Base-by-base conservation (phyloP, 148 eudicot species). In the Bassia scoparia region DNA sequence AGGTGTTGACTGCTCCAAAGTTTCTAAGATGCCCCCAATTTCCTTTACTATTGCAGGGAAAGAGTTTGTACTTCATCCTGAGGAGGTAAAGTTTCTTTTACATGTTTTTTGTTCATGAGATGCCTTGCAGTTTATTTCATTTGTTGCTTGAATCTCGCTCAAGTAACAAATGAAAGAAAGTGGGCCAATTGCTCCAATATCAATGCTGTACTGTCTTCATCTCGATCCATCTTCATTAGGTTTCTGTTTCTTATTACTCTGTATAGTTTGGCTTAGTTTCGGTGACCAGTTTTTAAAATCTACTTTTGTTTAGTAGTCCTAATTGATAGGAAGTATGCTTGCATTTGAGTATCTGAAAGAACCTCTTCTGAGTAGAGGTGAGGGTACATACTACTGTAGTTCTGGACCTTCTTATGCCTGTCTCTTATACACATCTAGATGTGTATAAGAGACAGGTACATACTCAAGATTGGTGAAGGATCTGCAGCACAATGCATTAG, bases 401-500 rank as follows among this genome's bases (percentile, higher is more conserved):
- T 64, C 6, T 49, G 18, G 20, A 49, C 53, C 53, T 49, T 18
- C n/a, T 49, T 21, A 1, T 18, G 20, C n/a, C n/a, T n/a, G n/a
- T n/a, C n/a, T n/a, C n/a, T n/a, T n/a, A n/a, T n/a, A n/a, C n/a
- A n/a, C n/a, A n/a, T n/a, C n/a, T n/a, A n/a, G n/a, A n/a, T n/a
- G n/a, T n/a, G n/a, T n/a, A n/a, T n/a, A n/a, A n/a, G n/a, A n/a
- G n/a, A n/a, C n/a, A n/a, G n/a, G n/a, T 93, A 93, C 67, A 77
- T 93, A 70, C 89, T 93, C 65, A 89, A 89, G 82, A 85, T 93
- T 20, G 98, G 98, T 5, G 91, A 89, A 82, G 96, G 98, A 20
- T 20, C 87, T 0, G 71, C 78, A 5, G 92, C 94, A 48, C 98
- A 93, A 64, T 93, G 98, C 85, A 89, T 93, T 26, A 90, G 96